Conservation (phyloP, 768 basidiomycete species). For the Kwoniella mangroviensis region DNA sequence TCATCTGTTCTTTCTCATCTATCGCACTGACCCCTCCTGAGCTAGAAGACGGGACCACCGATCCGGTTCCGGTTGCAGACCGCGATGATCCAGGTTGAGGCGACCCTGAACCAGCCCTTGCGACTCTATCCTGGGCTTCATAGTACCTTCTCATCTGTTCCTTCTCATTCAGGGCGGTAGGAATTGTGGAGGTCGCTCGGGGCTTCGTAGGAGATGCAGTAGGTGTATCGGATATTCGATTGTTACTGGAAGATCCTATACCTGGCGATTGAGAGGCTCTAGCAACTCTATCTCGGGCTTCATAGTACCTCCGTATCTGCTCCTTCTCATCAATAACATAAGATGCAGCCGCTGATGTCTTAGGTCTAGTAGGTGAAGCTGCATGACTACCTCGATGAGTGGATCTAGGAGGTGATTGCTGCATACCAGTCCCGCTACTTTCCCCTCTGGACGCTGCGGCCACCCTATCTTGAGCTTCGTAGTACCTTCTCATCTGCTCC, state of each 20-base stretch:
- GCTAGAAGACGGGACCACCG: not conserved
- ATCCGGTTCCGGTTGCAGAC: not conserved
- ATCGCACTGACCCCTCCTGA: not conserved
- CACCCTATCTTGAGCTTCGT: constrained; percentile 28
- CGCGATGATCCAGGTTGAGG: not conserved
- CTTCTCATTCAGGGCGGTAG: constrained; percentile 29
- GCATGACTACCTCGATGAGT: not conserved
- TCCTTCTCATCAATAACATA: constrained; percentile 19
- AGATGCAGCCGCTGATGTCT: constrained; percentile 10
- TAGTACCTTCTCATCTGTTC: constrained; percentile 32
- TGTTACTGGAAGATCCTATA: not conserved
- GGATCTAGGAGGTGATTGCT: not conserved
- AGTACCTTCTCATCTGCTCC: constrained; percentile 25
- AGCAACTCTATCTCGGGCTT: constrained; percentile 5
- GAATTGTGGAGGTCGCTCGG: not conserved
- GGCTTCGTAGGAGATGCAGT: not conserved
- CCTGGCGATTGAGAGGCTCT: constrained; percentile 4
- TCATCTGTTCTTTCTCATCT: constrained; percentile 29
- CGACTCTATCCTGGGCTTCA: constrained; percentile 29
- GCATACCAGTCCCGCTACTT: not conserved
- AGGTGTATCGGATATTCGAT: not conserved
- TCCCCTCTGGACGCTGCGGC: constrained; percentile 4
- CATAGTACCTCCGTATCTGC: constrained; percentile 21
- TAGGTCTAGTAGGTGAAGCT: not conserved
- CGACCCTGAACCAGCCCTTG: not conserved